Conservation (phyloP, 306 rosid species). For the Fagus crenata region DNA sequence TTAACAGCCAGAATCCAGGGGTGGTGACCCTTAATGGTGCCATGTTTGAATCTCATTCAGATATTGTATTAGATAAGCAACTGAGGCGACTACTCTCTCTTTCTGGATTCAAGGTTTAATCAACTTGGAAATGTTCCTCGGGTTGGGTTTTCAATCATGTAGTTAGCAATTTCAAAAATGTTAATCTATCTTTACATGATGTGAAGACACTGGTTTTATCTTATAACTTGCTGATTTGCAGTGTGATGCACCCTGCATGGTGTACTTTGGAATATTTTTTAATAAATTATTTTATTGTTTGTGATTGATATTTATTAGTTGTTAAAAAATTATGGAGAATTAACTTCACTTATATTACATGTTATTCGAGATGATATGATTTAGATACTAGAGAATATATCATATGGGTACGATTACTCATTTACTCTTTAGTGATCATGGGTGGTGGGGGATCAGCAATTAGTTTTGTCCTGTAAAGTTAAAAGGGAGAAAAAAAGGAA, state of each 20-base stretch:
- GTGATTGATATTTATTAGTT: no score
- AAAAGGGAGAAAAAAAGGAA: not conserved
- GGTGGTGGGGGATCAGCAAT: slow-evolving; percentile 1
- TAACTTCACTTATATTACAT: no score
- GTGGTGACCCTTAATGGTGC: slow-evolving; percentile 28
- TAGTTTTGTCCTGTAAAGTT: slow-evolving; percentile 17
- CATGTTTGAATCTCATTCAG: slow-evolving; percentile 32
- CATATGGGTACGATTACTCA: no score
- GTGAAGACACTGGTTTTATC: no score
- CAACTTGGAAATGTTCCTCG: slow-evolving; percentile 17
- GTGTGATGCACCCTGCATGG: no score
- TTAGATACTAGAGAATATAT: not conserved
- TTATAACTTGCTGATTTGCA: no score
- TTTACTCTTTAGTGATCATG: slow-evolving; percentile 7
- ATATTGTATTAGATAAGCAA: slow-evolving; percentile 37
- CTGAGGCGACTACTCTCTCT: slow-evolving; percentile 37
- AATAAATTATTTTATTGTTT: no score
- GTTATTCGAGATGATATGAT: not conserved
- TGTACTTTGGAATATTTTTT: no score
- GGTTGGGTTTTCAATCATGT: slow-evolving; percentile 23
- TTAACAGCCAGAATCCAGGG: slow-evolving; percentile 77
- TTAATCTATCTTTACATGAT: no score
- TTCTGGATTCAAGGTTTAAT: slow-evolving; percentile 26
- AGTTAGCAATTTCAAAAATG: slow-evolving; percentile 6
- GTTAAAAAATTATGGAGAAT: no score